Evolutionary conservation across 108 stramenopile species (phyloP), one percentile per base, ranked within the genome.

Genomic region (Mediolabrus comicus): DNA sequence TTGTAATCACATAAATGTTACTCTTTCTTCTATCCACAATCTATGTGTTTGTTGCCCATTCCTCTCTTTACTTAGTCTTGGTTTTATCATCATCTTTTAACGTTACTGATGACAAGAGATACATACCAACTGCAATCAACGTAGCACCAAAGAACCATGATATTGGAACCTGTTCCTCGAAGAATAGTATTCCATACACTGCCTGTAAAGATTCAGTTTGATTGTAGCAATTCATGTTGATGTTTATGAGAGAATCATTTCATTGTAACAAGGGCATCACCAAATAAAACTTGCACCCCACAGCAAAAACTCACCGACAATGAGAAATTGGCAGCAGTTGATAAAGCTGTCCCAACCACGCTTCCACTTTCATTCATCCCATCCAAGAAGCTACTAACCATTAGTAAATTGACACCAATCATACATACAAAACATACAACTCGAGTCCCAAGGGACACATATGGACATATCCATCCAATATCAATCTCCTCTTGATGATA

Each of bases 361-460:
- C 84, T 89, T 14, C 92, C 92, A 29, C 86, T 87, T 53, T 86
- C 83, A 55, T 89, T 65, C 84, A 93, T 89, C 13, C 92, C 92
- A 59, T 85, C 76, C 29, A 93, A 49, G 71, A 93, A 93, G 25
- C 65, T 71, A 13, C 85, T 84, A 53, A 90, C 57, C 92, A 90
- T 90, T 35, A 86, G 60, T 14, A 75, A 83, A 60, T 93, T 93
- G 30, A 82, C 19, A 8, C 74, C 49, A 10, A 93, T 65, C 86
- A 89, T 87, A 32, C 39, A 62, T 3, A 90, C 24, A 24, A 92
- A 71, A 67, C 80, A 85, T 1, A 79, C 4, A 2, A 75, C 57
- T 33, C 87, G 74, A 10, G 84, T 38, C 24, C 63, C 32, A 1
- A 88, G 24, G 9, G 82, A 56, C 9, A 82, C 27, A 9, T 41